Conservation (phyloP, 2,329 filamentous ascomycete genomes). For the Bertia moriformis region DNA sequence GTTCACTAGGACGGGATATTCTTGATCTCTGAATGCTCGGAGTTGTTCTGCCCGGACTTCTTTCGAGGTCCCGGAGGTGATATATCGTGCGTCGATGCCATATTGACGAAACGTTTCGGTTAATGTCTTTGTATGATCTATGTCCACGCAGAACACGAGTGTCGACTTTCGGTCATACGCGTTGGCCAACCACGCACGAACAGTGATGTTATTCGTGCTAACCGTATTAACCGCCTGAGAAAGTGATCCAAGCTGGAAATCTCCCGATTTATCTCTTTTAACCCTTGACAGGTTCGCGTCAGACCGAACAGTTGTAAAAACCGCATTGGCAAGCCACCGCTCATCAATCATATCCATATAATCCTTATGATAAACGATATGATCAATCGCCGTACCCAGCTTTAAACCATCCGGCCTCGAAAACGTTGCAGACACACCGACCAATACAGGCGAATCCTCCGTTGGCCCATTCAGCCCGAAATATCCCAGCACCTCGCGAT, state of each 20-base stretch:
- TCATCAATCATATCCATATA: slow-evolving; percentile 55
- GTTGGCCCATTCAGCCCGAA: slow-evolving; percentile 43
- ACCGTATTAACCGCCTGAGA: slow-evolving; percentile 72
- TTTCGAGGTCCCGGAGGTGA: slow-evolving; percentile 69
- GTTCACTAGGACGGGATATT: slow-evolving; percentile 81
- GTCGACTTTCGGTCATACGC: slow-evolving; percentile 66
- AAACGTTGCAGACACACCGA: slow-evolving; percentile 25
- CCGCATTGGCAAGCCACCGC: slow-evolving; percentile 80
- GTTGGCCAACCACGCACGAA: slow-evolving; percentile 73
- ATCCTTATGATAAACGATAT: slow-evolving; percentile 86
- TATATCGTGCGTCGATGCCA: slow-evolving; percentile 69
- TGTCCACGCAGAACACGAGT: slow-evolving; percentile 83
- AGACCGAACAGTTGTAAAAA: slow-evolving; percentile 84
- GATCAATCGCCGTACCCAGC: slow-evolving; percentile 74
- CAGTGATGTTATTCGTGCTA: slow-evolving; percentile 67
- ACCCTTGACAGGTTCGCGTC: slow-evolving; percentile 66
- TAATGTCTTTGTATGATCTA: slow-evolving; percentile 64
- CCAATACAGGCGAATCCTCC: slow-evolving; percentile 4
- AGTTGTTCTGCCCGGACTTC: slow-evolving; percentile 56
- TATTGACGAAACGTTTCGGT: slow-evolving; percentile 62
- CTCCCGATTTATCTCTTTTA: slow-evolving; percentile 47
- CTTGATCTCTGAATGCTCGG: slow-evolving; percentile 58
- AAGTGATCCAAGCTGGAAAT: slow-evolving; percentile 68
- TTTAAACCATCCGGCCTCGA: slow-evolving; percentile 70
- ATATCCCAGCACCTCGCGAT: slow-evolving; percentile 62